These are phyloP conservation scores for Ceratobasidium sp. DNA, from an alignment of 1,284 basidiomycete species.

Conservation along the genomic window DNA sequence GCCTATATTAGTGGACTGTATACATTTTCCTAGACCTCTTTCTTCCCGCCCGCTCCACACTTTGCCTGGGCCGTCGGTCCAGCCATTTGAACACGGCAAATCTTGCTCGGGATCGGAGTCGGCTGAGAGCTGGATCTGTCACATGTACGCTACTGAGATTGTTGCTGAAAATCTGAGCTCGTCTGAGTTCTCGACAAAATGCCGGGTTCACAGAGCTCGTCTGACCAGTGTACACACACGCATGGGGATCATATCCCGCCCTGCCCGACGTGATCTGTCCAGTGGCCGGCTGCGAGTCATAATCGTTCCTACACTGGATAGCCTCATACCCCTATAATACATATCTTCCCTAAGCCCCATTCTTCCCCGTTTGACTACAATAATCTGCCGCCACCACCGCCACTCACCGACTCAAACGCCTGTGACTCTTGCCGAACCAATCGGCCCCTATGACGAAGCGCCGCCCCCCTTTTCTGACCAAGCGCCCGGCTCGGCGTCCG, in stretches of 20 bases:
- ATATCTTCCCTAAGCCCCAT: background rate
- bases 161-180: background rate
- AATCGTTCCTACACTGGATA: background rate
- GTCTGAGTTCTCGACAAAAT: background rate
- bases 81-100: background rate
- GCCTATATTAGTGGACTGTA: background rate
- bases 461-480: background rate
- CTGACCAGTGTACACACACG: background rate
- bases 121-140: background rate
- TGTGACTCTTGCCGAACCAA: background rate
- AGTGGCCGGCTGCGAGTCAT: background rate
- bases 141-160: constrained; percentile 13
- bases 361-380: background rate
- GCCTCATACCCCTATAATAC: background rate
- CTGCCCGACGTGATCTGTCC: background rate
- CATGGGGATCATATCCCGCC: background rate
- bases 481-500: background rate
- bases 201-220: background rate
- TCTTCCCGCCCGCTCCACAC: background rate
- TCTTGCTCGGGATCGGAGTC: background rate
- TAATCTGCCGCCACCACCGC: background rate
- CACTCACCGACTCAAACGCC: background rate
- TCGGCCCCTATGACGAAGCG: background rate
- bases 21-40: background rate
- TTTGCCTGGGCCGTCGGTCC: background rate